A percentile compares a stretch with the other conserved stretches of the same genome.
phyloP scores from a whole-genome alignment of 1,284 basidiomycete species.

The Ceratobasidium sp. region DNA sequence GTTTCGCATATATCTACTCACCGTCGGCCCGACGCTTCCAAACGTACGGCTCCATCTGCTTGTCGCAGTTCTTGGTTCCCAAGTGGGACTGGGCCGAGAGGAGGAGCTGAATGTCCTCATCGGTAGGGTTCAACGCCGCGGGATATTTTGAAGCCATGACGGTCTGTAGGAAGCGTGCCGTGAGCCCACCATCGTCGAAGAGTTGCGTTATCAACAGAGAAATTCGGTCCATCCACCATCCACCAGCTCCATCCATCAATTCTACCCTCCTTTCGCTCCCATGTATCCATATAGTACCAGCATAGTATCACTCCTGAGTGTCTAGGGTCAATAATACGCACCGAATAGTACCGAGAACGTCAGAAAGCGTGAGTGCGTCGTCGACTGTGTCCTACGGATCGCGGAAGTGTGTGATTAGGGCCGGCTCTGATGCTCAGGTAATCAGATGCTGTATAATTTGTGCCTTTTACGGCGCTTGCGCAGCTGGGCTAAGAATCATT shows the following conservation, averaged over 20 bases:
- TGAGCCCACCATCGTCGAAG: constrained; percentile 18
- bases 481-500: not conserved
- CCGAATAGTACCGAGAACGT: constrained; percentile 33
- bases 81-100: constrained; percentile 97
- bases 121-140: constrained; percentile 90
- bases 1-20: constrained; percentile 59
- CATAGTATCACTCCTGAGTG: not conserved
- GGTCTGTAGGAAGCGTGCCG: constrained; percentile 3
- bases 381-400: constrained; percentile 32
- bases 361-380: constrained; percentile 43
- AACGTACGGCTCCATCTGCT: constrained; percentile 98
- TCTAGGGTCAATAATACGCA: not conserved
- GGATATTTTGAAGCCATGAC: constrained; percentile 87
- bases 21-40: constrained; percentile 97
- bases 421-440: constrained; percentile 20
- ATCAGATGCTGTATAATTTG: not conserved
- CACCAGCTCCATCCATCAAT: constrained; percentile 19
- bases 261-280: not conserved
- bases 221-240: constrained; percentile 29
- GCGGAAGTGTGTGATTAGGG: constrained; percentile 31
- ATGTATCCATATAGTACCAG: not conserved
- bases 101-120: constrained; percentile 97
- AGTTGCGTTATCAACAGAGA: constrained; percentile 4
- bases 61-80: constrained; percentile 98
- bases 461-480: not conserved